Percentiles rank a stretch among this genome's conserved stretches.
These are phyloP conservation scores for Salix dunnii DNA, from an alignment of 345 rosid species.

Conservation along the genomic window DNA sequence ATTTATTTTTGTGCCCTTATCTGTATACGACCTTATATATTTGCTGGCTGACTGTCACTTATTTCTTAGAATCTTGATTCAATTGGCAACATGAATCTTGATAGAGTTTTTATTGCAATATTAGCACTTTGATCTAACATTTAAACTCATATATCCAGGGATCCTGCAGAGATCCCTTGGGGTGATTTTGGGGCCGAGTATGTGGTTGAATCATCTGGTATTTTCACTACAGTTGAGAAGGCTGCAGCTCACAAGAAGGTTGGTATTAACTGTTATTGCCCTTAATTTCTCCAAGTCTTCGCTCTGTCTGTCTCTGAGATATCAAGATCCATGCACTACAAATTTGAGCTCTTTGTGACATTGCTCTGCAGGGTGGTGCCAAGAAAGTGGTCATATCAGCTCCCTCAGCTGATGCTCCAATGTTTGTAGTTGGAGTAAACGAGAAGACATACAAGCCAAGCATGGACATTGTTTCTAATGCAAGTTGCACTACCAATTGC, in stretches of 20 bases:
- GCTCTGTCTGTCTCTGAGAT: background rate
- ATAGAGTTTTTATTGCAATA: background rate
- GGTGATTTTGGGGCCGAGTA: slow-evolving; percentile 85
- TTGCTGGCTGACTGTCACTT: background rate
- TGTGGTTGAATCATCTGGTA: slow-evolving; percentile 94
- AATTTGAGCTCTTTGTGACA: background rate
- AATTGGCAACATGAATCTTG: background rate
- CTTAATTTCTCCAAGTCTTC: background rate
- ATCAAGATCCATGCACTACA: background rate
- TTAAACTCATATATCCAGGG: slow-evolving; percentile 39
- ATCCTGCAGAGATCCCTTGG: slow-evolving; percentile 98
- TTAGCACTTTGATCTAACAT: slow-evolving; percentile 1
- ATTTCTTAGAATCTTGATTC: background rate
- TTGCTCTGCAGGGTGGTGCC: slow-evolving; percentile 76
- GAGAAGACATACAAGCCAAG: slow-evolving; percentile 73
- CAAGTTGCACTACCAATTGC: slow-evolving; percentile 99
- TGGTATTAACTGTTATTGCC: background rate
- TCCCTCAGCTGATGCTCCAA: slow-evolving; percentile 99
- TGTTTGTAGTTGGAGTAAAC: slow-evolving; percentile 98
- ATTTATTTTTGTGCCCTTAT: background rate
- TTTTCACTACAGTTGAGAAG: slow-evolving; percentile 80
- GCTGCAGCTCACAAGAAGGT: slow-evolving; percentile 89
- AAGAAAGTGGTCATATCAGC: slow-evolving; percentile 96
- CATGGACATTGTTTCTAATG: slow-evolving; percentile 97
- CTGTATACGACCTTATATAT: background rate